Evolutionary conservation across 768 basidiomycete genomes (phyloP).

Genomic region (Tulasnella sp.): DNA sequence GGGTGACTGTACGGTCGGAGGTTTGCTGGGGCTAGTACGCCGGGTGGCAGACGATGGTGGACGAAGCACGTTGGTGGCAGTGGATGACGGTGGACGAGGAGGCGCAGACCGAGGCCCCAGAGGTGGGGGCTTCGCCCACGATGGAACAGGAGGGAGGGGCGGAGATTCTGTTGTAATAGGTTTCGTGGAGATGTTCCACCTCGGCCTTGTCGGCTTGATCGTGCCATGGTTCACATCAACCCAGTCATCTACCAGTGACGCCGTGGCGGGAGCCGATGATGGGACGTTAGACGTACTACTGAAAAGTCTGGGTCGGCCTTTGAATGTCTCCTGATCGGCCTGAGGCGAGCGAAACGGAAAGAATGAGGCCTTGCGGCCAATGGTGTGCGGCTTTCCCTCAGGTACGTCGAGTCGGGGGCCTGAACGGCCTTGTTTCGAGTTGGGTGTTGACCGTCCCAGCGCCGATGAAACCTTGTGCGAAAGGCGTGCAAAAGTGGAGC

Average conservation of each 20-base stretch:
- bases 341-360: slow-evolving; percentile 40
- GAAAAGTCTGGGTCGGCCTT: background rate
- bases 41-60: slow-evolving; percentile 6
- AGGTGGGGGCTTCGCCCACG: background rate
- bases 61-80: background rate
- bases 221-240: slow-evolving; percentile 4
- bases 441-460: slow-evolving; percentile 21
- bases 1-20: slow-evolving; percentile 6
- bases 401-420: background rate
- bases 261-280: slow-evolving; percentile 29
- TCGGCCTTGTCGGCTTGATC: slow-evolving; percentile 32
- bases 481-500: slow-evolving; percentile 52
- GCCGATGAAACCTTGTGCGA: slow-evolving; percentile 50
- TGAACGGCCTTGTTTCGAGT: background rate
- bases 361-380: slow-evolving; percentile 55
- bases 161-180: slow-evolving; percentile 37
- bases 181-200: slow-evolving; percentile 76
- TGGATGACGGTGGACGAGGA: slow-evolving; percentile 7
- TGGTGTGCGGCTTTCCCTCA: slow-evolving; percentile 19
- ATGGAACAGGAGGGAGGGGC: slow-evolving; percentile 28
- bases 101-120: background rate
- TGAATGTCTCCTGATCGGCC: slow-evolving; percentile 14
- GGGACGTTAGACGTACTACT: slow-evolving; percentile 5
- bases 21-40: background rate
- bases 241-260: slow-evolving; percentile 11